Evolutionary conservation across 1,284 basidiomycete species (phyloP).

Genomic region (Rhodotorula sp.): DNA sequence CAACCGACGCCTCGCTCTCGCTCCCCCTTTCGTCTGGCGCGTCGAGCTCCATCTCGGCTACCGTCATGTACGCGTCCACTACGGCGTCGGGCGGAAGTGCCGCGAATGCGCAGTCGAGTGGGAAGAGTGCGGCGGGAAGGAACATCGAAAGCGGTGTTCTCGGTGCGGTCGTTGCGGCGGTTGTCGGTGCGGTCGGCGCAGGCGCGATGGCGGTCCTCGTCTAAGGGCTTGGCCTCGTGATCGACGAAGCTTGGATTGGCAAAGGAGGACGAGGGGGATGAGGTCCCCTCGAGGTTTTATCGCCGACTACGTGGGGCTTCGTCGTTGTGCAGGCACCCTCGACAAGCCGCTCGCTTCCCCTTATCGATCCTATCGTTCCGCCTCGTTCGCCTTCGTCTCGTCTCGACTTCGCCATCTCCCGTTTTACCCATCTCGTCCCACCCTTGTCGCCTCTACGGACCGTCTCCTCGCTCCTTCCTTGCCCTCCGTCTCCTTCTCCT

Average conservation of each 20-base stretch:
- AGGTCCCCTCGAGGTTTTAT: too few species aligned
- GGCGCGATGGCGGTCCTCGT: conserved; percentile 20
- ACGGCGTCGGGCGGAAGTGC: background rate
- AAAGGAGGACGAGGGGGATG: background rate
- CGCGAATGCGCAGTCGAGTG: background rate
- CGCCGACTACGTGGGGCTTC: too few species aligned
- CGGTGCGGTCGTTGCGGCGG: conserved; percentile 6
- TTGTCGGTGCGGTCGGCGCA: conserved; percentile 20
- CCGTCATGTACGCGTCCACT: conserved; percentile 14
- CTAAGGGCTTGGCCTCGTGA: background rate
- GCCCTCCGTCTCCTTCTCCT: too few species aligned
- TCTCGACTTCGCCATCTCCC: too few species aligned
- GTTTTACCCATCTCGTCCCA: too few species aligned
- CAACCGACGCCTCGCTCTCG: conserved; percentile 11
- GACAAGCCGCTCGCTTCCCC: too few species aligned
- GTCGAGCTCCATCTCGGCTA: conserved; percentile 13
- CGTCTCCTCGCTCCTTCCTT: too few species aligned
- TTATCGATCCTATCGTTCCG: too few species aligned
- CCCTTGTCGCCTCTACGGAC: too few species aligned
- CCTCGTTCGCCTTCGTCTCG: too few species aligned
- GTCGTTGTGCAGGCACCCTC: too few species aligned
- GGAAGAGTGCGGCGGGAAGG: background rate
- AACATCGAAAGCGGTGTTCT: background rate
- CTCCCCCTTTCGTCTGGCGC: conserved; percentile 26
- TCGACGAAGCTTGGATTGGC: too few species aligned